Percentiles rank a stretch among this genome's conserved stretches.
Conservation (phyloP, 257 asterid genomes). For the Penstemon eatonii region DNA sequence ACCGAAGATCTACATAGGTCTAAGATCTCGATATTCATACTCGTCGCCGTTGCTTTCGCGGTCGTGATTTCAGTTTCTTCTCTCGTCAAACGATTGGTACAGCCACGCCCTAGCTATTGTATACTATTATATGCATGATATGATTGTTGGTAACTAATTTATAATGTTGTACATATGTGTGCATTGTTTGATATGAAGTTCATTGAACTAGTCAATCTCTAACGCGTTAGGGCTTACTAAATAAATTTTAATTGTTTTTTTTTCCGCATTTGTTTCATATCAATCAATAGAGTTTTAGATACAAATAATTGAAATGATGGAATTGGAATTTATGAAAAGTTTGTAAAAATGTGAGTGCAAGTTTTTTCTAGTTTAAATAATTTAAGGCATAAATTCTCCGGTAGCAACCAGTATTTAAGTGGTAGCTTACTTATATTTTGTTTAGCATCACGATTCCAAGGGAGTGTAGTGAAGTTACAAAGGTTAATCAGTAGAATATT, state of each 20-base stretch:
- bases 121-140: too few relatives aligned
- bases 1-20: constrained; percentile 65
- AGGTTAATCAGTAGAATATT: constrained; percentile 10
- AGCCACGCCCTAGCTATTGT: constrained; percentile 28
- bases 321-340: not conserved
- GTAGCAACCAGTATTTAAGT: not conserved
- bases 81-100: constrained; percentile 66
- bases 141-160: too few relatives aligned
- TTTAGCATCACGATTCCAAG: not conserved
- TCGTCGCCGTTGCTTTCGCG: constrained; percentile 45
- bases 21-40: constrained; percentile 62
- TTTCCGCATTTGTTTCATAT: too few relatives aligned
- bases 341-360: not conserved
- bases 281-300: not conserved
- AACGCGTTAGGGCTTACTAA: not conserved
- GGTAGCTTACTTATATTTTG: not conserved
- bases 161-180: constrained; percentile 16
- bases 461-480: not conserved
- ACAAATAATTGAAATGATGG: not conserved
- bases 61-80: constrained; percentile 53
- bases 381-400: constrained; percentile 7
- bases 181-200: constrained; percentile 11
- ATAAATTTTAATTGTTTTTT: not conserved
- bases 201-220: not conserved
- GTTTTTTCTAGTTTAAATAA: not conserved